Percentiles rank a stretch among this genome's conserved stretches.
Evolutionary conservation across 75 land plant species (phyloP).

Genomic region (Pinus taeda): DNA sequence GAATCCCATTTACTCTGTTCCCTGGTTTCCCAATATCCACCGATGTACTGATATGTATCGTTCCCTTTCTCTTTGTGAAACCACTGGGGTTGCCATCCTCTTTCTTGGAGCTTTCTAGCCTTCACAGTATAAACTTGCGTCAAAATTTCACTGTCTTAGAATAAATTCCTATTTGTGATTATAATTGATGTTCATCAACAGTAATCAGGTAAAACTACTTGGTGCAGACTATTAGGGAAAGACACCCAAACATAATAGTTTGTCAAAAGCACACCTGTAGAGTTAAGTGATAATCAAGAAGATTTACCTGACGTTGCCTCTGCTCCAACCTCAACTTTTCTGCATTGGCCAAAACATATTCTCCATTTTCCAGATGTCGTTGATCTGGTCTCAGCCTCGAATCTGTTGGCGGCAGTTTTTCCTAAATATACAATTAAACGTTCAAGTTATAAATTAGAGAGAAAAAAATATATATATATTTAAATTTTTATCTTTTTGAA

Average conservation of each 20-base stretch:
- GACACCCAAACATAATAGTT: background rate
- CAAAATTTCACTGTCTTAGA: background rate
- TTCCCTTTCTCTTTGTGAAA: constrained; percentile 73
- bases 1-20: constrained; percentile 61
- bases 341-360: constrained; percentile 67
- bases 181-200: background rate
- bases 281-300: background rate
- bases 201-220: background rate
- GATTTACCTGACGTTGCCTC: constrained; percentile 59
- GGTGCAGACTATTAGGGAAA: background rate
- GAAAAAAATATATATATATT: background rate
- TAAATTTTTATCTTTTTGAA: background rate
- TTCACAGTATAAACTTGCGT: constrained; percentile 20
- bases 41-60: constrained; percentile 63
- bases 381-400: constrained; percentile 84
- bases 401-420: constrained; percentile 84
- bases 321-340: constrained; percentile 73
- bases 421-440: constrained; percentile 26
- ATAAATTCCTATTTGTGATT: background rate
- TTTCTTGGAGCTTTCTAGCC: constrained; percentile 95
- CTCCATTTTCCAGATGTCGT: constrained; percentile 72
- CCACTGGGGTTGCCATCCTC: constrained; percentile 98
- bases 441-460: background rate
- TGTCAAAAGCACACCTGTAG: background rate
- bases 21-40: constrained; percentile 97